Evolutionary conservation across 306 rosid species (phyloP).

Genomic region (Cucurbita argyrosperma): DNA sequence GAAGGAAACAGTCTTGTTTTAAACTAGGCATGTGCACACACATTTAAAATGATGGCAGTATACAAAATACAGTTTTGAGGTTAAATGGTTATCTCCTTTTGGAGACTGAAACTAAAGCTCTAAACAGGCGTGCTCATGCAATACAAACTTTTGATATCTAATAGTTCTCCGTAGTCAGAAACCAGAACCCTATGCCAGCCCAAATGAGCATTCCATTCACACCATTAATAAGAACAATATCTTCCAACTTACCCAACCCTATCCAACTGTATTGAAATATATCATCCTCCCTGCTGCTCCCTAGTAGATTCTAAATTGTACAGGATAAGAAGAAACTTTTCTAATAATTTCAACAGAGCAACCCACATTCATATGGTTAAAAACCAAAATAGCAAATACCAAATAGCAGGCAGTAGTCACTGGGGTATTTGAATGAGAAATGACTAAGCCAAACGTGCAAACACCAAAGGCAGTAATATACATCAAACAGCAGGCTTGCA

Average conservation of each 20-base stretch:
- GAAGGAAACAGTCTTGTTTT: background rate
- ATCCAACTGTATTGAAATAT: background rate
- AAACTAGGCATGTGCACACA: background rate
- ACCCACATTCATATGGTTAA: background rate
- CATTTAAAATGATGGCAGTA: background rate
- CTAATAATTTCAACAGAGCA: background rate
- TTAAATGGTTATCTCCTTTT: background rate
- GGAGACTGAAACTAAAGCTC: background rate
- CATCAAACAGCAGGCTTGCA: background rate
- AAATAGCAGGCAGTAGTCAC: background rate
- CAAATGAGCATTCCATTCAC: background rate
- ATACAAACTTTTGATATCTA: background rate
- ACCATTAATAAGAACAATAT: background rate
- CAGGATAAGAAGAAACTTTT: background rate
- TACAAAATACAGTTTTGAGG: background rate
- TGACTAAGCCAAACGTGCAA: background rate
- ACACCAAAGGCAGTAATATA: background rate
- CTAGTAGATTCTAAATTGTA: background rate
- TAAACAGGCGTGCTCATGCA: background rate
- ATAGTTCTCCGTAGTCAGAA: background rate
- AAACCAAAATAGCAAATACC: background rate
- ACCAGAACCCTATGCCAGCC: background rate
- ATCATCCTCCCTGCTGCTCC: background rate
- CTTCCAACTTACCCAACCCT: background rate
- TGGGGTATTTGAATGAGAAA: background rate